Percentiles rank a stretch among this genome's conserved stretches.
phyloP scores from a whole-genome alignment of 441 rosid genomes.

The Pelargonium fulgidum region DNA sequence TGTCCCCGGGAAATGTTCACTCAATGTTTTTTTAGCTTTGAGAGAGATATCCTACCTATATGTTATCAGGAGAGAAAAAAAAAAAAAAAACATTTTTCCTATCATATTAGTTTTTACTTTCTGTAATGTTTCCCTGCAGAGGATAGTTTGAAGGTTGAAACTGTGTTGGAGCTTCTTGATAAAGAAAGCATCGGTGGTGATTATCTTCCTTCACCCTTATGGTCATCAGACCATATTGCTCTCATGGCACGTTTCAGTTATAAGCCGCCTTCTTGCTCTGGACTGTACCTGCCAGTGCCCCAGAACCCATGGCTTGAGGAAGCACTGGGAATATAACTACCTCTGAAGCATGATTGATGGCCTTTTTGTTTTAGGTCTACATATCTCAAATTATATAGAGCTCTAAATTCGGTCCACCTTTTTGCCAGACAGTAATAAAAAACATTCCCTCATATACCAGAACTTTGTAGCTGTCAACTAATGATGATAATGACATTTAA shows the following conservation, averaged over 20 bases:
- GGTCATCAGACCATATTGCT: constrained; percentile 8
- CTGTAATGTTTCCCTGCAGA: not conserved
- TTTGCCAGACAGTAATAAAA: not conserved
- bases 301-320: not conserved
- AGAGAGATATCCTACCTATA: no score
- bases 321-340: not conserved
- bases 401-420: constrained; percentile 3
- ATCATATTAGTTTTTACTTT: no score
- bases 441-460: not conserved
- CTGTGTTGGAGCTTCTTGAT: constrained; percentile 3
- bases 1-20: no score
- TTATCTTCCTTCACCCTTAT: constrained; percentile 3
- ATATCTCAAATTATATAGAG: not conserved
- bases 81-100: no score
- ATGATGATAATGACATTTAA: not conserved
- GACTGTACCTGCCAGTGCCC: not conserved
- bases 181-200: not conserved
- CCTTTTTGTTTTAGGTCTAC: not conserved
- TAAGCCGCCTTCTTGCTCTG: not conserved
- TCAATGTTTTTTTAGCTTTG: no score
- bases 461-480: not conserved
- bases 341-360: no score
- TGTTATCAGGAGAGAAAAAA: no score
- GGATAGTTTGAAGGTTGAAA: constrained; percentile 1
- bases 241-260: not conserved